Base-by-base conservation (phyloP, 176 grass and related monocot species). In the Carex scoparia region DNA sequence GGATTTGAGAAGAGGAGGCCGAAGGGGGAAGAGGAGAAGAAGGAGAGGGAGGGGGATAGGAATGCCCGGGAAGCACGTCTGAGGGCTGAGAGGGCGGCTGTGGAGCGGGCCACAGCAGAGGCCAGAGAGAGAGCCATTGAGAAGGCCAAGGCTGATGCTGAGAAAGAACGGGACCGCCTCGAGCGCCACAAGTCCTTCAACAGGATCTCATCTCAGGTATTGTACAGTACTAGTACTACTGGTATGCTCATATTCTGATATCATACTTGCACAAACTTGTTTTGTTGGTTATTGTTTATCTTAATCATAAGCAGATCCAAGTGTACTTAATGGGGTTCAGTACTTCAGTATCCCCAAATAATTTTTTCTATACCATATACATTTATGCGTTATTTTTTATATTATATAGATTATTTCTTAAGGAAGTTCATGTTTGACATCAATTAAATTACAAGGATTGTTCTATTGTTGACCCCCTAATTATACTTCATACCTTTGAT, bases 71-170 rank as follows among this genome's bases (percentile, higher is more conserved):
- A 97, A 86, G 89, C 91, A 87, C 91, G 91, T 90, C 57, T 89
- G 81, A 97, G 90, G 86, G 90, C 82, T 44, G 95, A 97, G 87
- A 92, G 95, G 83, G 92, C 90, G 86, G 95, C 95, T 79, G 95
- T 97, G 79, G 91, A 93, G 81, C 90, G 92, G 88, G 95, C 95
- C 79, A 97, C 91, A 32, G 72, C 90, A 9, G 96, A 99, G 92
- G 90, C 93, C 88, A 86, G 88, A 6, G 93, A 92, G 86, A 92
- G 93, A 67, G 93, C 93, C 28, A 90, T 93, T 58, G 91, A 92
- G 88, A 99, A 90, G 84, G 91, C 93, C 84, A 92, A 91, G 84
- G 91, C 96, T 75, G 92, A 91, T 28, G 89, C 91, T 90, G 86
- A 75, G 74, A 88, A 97, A 88, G 88, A 79, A 84, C 90, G 88